Percentiles rank a stretch among this genome's conserved stretches.
Conservation (phyloP, 441 rosid species). For the Biscutella laevigata region DNA sequence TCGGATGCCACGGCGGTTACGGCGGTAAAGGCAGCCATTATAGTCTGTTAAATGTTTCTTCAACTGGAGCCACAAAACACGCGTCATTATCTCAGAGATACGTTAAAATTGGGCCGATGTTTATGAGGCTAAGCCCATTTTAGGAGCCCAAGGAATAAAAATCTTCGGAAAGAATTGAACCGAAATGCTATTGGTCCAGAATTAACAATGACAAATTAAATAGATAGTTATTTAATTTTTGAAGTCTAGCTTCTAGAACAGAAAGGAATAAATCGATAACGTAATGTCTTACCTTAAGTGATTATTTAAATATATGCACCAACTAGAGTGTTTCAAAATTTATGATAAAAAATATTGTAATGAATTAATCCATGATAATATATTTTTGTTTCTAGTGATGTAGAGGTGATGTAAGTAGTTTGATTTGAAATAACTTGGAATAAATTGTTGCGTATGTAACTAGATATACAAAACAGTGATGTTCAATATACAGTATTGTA, state of each 20-base stretch:
- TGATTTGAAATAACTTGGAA: background rate
- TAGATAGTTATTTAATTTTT: too few species aligned
- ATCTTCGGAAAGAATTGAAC: background rate
- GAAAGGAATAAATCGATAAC: background rate
- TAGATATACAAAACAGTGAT: background rate
- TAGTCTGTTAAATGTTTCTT: conserved; percentile 12
- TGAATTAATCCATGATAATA: background rate
- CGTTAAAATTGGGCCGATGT: background rate
- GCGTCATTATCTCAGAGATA: background rate
- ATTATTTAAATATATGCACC: background rate
- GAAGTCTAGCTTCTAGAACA: background rate
- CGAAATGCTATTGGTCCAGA: background rate
- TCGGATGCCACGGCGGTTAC: conserved; percentile 18
- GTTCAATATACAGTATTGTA: too few species aligned
- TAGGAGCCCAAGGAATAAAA: background rate
- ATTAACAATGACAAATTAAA: background rate
- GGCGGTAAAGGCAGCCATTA: conserved; percentile 14
- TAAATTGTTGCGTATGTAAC: background rate
- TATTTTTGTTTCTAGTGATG: conserved; percentile 14
- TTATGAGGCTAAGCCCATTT: background rate
- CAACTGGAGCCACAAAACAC: background rate
- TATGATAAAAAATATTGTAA: background rate
- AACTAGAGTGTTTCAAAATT: background rate
- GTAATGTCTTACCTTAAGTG: background rate
- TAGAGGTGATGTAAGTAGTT: conserved; percentile 1